phyloP scores from a whole-genome alignment of 2,329 filamentous ascomycete genomes.

The Xylariaceae sp. region DNA sequence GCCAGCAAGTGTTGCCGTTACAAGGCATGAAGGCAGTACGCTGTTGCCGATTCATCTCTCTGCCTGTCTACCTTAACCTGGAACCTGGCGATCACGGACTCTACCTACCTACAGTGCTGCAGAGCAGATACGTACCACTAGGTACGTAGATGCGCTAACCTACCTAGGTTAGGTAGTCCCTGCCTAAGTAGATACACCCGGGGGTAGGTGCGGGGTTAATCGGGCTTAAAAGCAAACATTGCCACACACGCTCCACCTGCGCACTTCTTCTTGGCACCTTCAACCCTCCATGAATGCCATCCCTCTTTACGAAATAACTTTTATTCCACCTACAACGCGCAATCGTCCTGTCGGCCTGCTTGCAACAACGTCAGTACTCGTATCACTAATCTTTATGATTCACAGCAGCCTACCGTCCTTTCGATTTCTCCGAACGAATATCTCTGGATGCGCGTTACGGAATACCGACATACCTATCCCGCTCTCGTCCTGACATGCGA shows the following conservation, averaged over 20 bases:
- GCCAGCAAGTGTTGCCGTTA: too few species aligned
- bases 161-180: not conserved
- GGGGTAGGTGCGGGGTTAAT: not conserved
- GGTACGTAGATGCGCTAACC: too few species aligned
- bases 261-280: constrained; percentile 11
- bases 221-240: not conserved
- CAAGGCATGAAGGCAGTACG: too few species aligned
- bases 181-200: not conserved
- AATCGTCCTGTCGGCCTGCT: not conserved
- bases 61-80: too few species aligned
- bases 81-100: too few species aligned
- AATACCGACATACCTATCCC: not conserved
- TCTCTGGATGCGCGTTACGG: not conserved
- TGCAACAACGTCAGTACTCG: not conserved
- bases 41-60: too few species aligned
- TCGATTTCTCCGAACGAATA: not conserved
- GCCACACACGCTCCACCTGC: not conserved
- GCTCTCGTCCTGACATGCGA: constrained; percentile 14
- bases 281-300: constrained; percentile 1
- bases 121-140: too few species aligned
- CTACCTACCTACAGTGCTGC: too few species aligned
- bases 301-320: not conserved
- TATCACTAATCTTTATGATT: constrained; percentile 3
- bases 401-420: not conserved
- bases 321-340: constrained; percentile 1